A percentile compares a stretch with the other conserved stretches of the same genome.
phyloP scores from a whole-genome alignment of 441 rosid genomes.

The Gossypium gossypioides region DNA sequence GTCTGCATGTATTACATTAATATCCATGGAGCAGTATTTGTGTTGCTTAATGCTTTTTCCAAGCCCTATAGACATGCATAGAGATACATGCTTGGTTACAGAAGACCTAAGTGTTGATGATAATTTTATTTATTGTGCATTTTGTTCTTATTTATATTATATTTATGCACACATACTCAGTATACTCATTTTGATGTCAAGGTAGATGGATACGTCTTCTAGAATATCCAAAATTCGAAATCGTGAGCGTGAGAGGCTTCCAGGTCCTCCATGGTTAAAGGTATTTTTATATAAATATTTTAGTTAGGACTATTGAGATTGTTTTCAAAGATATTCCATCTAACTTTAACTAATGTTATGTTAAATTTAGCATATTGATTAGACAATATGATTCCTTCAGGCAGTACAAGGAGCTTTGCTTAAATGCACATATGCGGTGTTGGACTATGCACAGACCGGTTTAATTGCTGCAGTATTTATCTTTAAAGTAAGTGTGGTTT shows the following conservation, averaged over 20 bases:
- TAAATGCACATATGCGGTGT: slow-evolving; percentile 61
- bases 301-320: not conserved
- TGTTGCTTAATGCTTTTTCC: not conserved
- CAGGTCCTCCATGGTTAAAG: slow-evolving; percentile 94
- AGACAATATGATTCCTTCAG: slow-evolving; percentile 30
- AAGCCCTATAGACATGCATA: not conserved
- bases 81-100: not conserved
- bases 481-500: slow-evolving; percentile 60
- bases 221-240: slow-evolving; percentile 87
- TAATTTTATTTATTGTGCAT: not conserved
- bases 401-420: slow-evolving; percentile 76
- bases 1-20: not conserved
- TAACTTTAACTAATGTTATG: not conserved
- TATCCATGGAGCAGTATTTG: not conserved
- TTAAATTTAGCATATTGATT: not conserved
- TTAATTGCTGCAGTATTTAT: slow-evolving; percentile 89
- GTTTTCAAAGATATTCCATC: not conserved
- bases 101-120: not conserved
- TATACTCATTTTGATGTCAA: slow-evolving; percentile 34
- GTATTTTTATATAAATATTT: slow-evolving; percentile 26
- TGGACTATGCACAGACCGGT: slow-evolving; percentile 97
- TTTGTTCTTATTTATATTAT: not conserved
- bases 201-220: slow-evolving; percentile 93
- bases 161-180: not conserved
- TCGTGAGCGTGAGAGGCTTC: slow-evolving; percentile 86